These are phyloP conservation scores for Viola pubescens DNA, from an alignment of 441 rosid genomes.

Conservation along the genomic window DNA sequence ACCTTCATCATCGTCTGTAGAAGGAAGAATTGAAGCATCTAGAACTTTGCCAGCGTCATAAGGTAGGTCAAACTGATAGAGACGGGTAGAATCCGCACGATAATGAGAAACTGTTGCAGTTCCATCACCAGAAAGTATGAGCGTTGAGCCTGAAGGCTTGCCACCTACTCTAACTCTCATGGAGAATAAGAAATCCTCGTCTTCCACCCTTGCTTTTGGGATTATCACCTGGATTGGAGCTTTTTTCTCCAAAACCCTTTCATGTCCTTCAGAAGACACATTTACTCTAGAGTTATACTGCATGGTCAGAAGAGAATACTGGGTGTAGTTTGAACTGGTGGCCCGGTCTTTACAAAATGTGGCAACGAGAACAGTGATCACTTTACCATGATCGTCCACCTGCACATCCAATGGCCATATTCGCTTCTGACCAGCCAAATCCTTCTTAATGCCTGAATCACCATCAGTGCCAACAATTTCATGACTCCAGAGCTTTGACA, in stretches of 20 bases:
- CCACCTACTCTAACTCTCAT: conserved; percentile 87
- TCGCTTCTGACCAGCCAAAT: conserved; percentile 88
- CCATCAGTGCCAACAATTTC: conserved; percentile 78
- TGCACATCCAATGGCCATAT: conserved; percentile 91
- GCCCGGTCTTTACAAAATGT: conserved; percentile 82
- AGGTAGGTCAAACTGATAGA: conserved; percentile 90
- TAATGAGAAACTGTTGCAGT: conserved; percentile 82
- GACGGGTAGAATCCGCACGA: conserved; percentile 55
- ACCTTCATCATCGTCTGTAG: conserved; percentile 69
- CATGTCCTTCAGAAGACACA: conserved; percentile 31
- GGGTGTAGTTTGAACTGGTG: conserved; percentile 75
- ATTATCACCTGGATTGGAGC: conserved; percentile 87
- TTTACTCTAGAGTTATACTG: conserved; percentile 55
- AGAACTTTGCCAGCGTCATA: conserved; percentile 92
- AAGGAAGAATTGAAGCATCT: conserved; percentile 83
- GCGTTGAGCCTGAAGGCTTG: conserved; percentile 71
- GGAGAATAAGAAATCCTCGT: conserved; percentile 76
- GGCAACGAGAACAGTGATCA: conserved; percentile 77
- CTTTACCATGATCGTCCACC: conserved; percentile 72
- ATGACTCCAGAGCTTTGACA: conserved; percentile 72
- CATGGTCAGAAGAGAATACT: conserved; percentile 82
- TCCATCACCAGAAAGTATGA: conserved; percentile 93
- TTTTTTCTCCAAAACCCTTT: conserved; percentile 72
- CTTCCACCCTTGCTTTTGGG: conserved; percentile 95
- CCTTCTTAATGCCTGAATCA: conserved; percentile 80